Percentiles rank a stretch among this genome's conserved stretches.
Evolutionary conservation across 306 rosid genomes (phyloP).

Genomic region (Malus asiatica): DNA sequence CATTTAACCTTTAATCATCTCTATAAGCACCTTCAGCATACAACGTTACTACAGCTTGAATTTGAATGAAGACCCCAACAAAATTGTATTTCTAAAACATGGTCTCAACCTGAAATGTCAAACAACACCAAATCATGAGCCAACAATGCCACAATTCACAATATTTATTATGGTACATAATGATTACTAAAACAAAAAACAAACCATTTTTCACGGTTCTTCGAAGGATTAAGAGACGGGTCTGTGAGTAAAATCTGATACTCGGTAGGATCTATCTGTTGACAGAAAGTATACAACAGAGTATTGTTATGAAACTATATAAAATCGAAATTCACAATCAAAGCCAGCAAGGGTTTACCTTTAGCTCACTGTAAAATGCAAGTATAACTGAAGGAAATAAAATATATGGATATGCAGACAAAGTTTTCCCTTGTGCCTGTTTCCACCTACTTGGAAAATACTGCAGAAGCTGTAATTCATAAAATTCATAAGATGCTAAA

Average conservation of each 20-base stretch:
- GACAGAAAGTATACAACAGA: neutral
- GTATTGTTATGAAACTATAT: neutral
- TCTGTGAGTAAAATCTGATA: conserved; percentile 92
- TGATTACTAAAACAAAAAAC: neutral
- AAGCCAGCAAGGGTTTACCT: conserved; percentile 31
- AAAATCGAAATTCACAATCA: neutral
- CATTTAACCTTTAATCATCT: conserved; percentile 72
- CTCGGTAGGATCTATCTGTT: conserved; percentile 77
- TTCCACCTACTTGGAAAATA: no score
- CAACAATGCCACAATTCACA: neutral
- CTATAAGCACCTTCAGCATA: conserved; percentile 99
- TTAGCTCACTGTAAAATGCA: conserved; percentile 81
- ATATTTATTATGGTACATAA: neutral
- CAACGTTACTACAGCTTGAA: conserved; percentile 90
- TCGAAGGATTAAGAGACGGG: conserved; percentile 94
- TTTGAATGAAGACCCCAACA: conserved; percentile 89
- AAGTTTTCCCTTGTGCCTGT: no score
- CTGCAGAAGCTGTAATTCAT: no score
- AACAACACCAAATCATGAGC: conserved; percentile 11
- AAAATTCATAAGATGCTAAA: no score
- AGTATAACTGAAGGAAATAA: no score
- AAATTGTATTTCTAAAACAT: conserved; percentile 98
- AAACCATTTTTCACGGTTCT: conserved; percentile 92
- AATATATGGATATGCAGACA: no score
- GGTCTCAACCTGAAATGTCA: conserved; percentile 66